Evolutionary conservation across 306 rosid genomes (phyloP).

Genomic region (Rubus parviflorus): DNA sequence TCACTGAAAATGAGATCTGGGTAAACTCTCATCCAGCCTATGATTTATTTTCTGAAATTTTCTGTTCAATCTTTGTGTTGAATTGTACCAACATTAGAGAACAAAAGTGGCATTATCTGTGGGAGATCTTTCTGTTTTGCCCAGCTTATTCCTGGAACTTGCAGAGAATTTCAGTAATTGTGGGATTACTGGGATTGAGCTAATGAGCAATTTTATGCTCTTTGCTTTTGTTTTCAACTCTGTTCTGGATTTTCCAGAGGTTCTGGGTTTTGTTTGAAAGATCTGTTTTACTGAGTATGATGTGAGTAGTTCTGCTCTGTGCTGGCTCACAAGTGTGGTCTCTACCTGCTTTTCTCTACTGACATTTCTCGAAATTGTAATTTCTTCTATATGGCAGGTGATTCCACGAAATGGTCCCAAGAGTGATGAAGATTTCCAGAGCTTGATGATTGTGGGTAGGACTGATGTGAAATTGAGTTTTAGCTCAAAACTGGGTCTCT

Average conservation of each 20-base stretch:
- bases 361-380: neutral
- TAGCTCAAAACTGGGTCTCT: neutral
- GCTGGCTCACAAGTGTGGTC: neutral
- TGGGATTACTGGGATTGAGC: neutral
- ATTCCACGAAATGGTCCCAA: neutral
- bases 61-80: neutral
- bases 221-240: neutral
- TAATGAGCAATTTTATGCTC: neutral
- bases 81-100: constrained; percentile 14
- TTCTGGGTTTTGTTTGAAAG: constrained; percentile 17
- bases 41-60: neutral
- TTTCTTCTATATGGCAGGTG: constrained; percentile 9
- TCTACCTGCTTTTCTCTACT: neutral
- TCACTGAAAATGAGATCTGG: constrained; percentile 28
- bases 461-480: neutral
- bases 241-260: constrained; percentile 9
- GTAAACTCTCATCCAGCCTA: constrained; percentile 14
- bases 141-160: constrained; percentile 9
- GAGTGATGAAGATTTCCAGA: constrained; percentile 2
- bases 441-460: constrained; percentile 7
- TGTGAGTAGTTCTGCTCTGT: neutral
- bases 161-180: neutral
- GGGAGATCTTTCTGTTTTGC: constrained; percentile 22
- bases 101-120: constrained; percentile 26
- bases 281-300: constrained; percentile 18